These are phyloP conservation scores for Corchorus capsularis DNA, from an alignment of 345 rosid genomes.

Conservation along the genomic window DNA sequence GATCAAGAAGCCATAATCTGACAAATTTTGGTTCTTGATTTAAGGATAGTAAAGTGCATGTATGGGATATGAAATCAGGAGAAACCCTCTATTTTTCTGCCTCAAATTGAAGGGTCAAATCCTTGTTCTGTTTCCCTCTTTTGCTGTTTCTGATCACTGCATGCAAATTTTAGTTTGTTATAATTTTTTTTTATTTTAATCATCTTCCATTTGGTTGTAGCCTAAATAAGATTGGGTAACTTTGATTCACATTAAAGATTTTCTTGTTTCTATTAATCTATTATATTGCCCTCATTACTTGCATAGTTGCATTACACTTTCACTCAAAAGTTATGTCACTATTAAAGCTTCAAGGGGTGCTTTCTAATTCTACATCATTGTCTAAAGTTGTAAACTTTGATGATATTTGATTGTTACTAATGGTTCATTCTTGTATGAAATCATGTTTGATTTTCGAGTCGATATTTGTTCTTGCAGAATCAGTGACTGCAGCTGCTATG, in stretches of 20 bases:
- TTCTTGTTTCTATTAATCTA: too few relatives aligned
- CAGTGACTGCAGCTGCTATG: slow-evolving; percentile 8
- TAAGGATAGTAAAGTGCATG: neutral
- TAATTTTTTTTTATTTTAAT: neutral
- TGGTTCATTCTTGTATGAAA: neutral
- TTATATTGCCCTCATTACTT: too few relatives aligned
- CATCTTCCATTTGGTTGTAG: neutral
- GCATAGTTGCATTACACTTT: neutral
- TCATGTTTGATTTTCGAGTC: neutral
- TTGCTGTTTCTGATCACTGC: neutral
- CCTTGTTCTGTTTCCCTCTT: neutral
- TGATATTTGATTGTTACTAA: neutral
- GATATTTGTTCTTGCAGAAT: neutral
- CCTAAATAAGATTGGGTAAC: neutral
- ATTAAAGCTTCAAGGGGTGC: neutral
- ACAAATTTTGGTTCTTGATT: neutral
- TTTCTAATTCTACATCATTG: neutral
- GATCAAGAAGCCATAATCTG: neutral
- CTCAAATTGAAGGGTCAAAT: neutral
- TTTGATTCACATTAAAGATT: neutral
- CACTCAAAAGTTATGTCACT: neutral
- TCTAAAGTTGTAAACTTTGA: neutral
- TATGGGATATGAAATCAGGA: neutral
- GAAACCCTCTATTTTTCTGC: neutral
- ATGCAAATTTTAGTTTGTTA: neutral